Conservation (phyloP, 2,329 filamentous ascomycete species). For the Colletotrichum horii region DNA sequence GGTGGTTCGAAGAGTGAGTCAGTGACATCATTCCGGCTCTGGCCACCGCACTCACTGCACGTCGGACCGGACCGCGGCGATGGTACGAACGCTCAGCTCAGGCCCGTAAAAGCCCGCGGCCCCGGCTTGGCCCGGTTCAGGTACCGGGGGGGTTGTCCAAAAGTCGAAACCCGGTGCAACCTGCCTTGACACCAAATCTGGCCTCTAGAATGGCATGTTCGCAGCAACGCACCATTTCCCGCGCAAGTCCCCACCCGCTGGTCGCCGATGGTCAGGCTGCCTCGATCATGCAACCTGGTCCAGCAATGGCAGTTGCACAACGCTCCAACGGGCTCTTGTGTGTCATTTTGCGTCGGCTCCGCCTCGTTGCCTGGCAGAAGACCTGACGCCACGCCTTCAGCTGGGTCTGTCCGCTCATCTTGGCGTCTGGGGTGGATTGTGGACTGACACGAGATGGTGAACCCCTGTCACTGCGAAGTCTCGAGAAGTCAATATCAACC, state of each 20-base stretch:
- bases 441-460: not conserved
- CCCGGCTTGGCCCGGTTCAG: not conserved
- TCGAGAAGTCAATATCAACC: conserved; percentile 1
- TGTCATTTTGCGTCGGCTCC: not conserved
- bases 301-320: not conserved
- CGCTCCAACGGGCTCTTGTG: not conserved
- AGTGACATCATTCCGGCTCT: not conserved
- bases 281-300: not conserved
- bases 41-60: not conserved
- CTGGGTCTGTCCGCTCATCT: not conserved
- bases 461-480: not conserved
- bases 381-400: conserved; percentile 1
- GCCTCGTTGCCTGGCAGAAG: not conserved
- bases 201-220: not conserved
- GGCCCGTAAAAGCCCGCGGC: not conserved
- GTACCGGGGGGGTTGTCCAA: not conserved
- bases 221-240: not conserved
- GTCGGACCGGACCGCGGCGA: conserved; percentile 5
- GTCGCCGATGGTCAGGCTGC: not conserved
- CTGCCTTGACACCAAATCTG: not conserved
- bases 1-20: not conserved
- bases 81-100: not conserved
- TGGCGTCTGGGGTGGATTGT: not conserved
- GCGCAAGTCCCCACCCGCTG: not conserved
- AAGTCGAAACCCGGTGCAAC: not conserved